Evolutionary conservation across 2,329 filamentous ascomycete genomes (phyloP), one percentile per base, ranked within the genome.

Genomic region (Tolypocladium guangdongense): DNA sequence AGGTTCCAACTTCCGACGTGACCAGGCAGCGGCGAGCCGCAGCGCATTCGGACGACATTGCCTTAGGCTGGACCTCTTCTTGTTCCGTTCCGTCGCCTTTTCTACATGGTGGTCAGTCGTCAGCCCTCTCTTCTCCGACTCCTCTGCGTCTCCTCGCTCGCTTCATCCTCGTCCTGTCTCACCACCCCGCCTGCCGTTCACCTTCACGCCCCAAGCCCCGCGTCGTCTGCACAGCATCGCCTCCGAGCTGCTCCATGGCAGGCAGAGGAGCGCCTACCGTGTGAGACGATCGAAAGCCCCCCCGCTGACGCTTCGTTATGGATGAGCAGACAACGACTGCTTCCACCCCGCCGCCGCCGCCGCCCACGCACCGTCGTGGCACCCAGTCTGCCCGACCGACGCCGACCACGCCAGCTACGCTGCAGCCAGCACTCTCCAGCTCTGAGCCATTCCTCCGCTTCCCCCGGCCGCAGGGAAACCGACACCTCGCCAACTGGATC

Each of bases 401-500:
- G 52, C 51, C 49, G 49, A 53, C 54, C 52, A 59, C 54, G 50
- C 57, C 39, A 50, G 12, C 39, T 56, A 38, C 58, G 51, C 48
- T 60, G 48, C 54, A 55, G 35, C 27, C 57, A 55, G 41, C 30
- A n/a, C 59, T 70, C 35, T 71, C 72, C 33, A 63, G 60, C 38
- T 76, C 78, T 45, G 71, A 76, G 51, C 77, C 78, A 5, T 73
- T 71, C 32, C 72, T 83, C 47, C 76, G 78, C 54, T 83, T 83
- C 53, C 80, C 80, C 53, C 73, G 70, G 45, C 80, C 80, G 0
- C 72, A 76, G 61, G 80, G 78, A 52, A 82, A 75, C 58, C 72
- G 73, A 53, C 71, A 74, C 50, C 76, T 83, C 41, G 79, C 79
- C 60, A 77, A 78, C 71, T 83, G 79, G 79, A 71, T 83, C 49